These are phyloP conservation scores for Isabelozyma gotoi DNA, from an alignment of 805 yeast genomes.

Conservation along the genomic window DNA sequence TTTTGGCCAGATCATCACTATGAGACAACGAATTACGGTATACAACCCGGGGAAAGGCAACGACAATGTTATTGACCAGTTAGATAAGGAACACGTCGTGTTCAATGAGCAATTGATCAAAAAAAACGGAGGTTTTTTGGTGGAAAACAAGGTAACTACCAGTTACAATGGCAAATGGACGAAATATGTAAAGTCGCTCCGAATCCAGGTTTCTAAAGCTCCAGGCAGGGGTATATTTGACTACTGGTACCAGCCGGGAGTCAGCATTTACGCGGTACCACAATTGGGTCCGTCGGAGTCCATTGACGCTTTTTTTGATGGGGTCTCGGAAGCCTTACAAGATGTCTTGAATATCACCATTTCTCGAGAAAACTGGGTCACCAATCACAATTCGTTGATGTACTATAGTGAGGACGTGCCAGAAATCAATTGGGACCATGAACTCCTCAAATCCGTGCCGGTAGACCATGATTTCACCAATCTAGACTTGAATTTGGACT, in stretches of 20 bases:
- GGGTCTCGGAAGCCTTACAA: constrained; percentile 12
- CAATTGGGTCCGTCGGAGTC: neutral
- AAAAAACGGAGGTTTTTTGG: constrained; percentile 5
- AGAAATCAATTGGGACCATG: neutral
- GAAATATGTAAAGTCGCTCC: constrained; percentile 15
- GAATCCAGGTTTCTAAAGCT: constrained; percentile 17
- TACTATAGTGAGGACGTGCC: constrained; percentile 17
- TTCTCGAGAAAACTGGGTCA: constrained; percentile 21
- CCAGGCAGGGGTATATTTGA: constrained; percentile 15
- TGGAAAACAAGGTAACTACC: constrained; percentile 13
- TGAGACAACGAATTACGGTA: constrained; percentile 22
- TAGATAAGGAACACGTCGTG: constrained; percentile 9
- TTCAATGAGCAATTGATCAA: constrained; percentile 4
- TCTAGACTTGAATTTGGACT: neutral
- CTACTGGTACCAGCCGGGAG: constrained; percentile 22
- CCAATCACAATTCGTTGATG: constrained; percentile 25
- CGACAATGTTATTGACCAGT: constrained; percentile 20
- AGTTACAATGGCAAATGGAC: constrained; percentile 11
- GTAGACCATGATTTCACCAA: constrained; percentile 1
- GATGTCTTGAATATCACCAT: constrained; percentile 18
- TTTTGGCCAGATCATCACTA: no score
- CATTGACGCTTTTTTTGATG: constrained; percentile 20
- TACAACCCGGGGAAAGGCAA: constrained; percentile 23
- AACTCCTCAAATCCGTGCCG: neutral
- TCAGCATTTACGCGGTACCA: constrained; percentile 32